Base-by-base conservation (phyloP, 1,284 basidiomycete genomes). In the Ceratobasidium sp. region DNA sequence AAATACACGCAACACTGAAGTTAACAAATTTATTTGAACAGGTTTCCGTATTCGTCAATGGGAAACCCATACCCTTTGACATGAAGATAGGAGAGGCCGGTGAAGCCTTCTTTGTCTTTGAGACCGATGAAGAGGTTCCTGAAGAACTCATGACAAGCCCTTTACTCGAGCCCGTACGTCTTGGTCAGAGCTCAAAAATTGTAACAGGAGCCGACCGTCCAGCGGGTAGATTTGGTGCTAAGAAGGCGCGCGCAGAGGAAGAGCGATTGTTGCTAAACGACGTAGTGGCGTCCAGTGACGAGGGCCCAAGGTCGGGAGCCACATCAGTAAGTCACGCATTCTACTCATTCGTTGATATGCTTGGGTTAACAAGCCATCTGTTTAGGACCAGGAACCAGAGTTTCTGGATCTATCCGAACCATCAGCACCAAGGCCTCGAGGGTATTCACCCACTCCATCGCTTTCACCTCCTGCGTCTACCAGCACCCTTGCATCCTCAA, bases 21-120 rank as follows among this genome's bases (percentile, higher is more conserved):
- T 58, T 72, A 14, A 69, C 29, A 37, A 7, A 29, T 16, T 46
- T 49, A 1, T 22, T 39, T 37, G 19, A 19, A 13, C 79, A 92
- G 91, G 95, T 96, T 74, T 92, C 90, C 76, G 88, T 96, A 37
- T 88, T 88, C 66, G 88, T 96, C 79, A 95, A 95, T 81, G 92
- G 92, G 46, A 85, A 87, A 75, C 87, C 88, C 11, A 90, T 95
- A 66, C 97, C 97, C 1, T 99, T 95, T 81, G 89, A 88, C 80
- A 99, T 99, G 98, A 99, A 99, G 86, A 96, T 99, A 78, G 95
- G 96, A 54, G 97, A 99, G 76, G 94, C 96, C 1, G 98, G 98
- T 22, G 98, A 99, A 83, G 98, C 97, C 0, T 99, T 99, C 86
- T 99, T 99, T 80, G 93, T 99, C 49, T 94, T 99, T 78, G 96